Conservation (phyloP, 2,329 filamentous ascomycete genomes). For the Pezicula radicicola region DNA sequence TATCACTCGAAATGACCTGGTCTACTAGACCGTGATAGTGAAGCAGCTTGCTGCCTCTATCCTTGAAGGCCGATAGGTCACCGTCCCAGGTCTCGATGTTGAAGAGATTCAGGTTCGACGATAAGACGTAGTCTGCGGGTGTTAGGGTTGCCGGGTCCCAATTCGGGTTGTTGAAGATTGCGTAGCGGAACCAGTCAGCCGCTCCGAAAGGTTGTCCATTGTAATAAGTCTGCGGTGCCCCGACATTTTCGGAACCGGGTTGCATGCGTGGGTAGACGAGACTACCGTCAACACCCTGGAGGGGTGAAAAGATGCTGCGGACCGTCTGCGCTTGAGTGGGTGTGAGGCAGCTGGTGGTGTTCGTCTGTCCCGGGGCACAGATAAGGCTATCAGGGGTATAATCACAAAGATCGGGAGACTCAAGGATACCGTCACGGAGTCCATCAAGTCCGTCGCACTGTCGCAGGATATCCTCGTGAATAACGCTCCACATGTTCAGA, state of each 20-base stretch:
- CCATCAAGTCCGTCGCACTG: slow-evolving; percentile 33
- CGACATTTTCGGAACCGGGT: neutral
- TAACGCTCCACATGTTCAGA: slow-evolving; percentile 4
- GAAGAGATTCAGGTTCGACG: slow-evolving; percentile 18
- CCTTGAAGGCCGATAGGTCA: slow-evolving; percentile 18
- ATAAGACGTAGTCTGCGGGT: slow-evolving; percentile 34
- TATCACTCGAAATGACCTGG: slow-evolving; percentile 37
- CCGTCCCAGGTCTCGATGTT: slow-evolving; percentile 18
- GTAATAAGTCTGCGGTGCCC: neutral
- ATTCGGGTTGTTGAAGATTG: slow-evolving; percentile 25
- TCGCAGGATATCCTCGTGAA: slow-evolving; percentile 22
- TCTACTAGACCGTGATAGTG: slow-evolving; percentile 19
- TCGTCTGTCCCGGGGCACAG: too few species aligned
- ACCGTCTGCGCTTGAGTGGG: too few species aligned
- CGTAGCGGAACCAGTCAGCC: too few species aligned
- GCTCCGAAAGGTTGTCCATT: too few species aligned
- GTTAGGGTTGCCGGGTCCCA: slow-evolving; percentile 38
- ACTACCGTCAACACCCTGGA: too few species aligned
- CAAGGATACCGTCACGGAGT: slow-evolving; percentile 29
- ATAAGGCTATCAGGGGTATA: slow-evolving; percentile 19
- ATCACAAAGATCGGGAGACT: slow-evolving; percentile 30
- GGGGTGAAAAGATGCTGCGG: too few species aligned
- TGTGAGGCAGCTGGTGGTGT: too few species aligned
- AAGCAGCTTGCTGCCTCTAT: slow-evolving; percentile 18
- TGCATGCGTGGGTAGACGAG: too few species aligned